These are phyloP conservation scores for Colletotrichum sidae DNA, from an alignment of 2,329 filamentous ascomycete genomes.

Conservation along the genomic window DNA sequence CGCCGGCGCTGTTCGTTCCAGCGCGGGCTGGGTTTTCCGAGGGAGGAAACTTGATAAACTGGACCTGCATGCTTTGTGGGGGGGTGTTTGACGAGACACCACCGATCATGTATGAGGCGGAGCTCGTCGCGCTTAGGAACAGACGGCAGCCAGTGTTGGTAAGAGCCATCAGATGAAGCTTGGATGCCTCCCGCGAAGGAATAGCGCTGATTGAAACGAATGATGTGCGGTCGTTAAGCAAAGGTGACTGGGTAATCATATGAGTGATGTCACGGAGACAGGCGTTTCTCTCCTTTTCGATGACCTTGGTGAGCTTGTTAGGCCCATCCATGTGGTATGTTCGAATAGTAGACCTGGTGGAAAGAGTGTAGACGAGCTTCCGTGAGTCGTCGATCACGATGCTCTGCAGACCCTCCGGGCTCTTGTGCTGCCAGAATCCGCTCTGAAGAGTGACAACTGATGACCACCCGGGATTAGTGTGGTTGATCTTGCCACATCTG, in stretches of 20 bases:
- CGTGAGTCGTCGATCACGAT: conserved; percentile 91
- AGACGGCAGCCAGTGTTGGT: conserved; percentile 92
- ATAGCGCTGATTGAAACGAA: conserved; percentile 92
- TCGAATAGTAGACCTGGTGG: conserved; percentile 86
- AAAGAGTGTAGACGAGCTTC: conserved; percentile 91
- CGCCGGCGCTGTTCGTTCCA: conserved; percentile 42
- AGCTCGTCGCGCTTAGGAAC: conserved; percentile 90
- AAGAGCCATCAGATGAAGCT: conserved; percentile 89
- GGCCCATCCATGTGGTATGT: conserved; percentile 86
- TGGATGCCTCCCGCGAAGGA: conserved; percentile 79
- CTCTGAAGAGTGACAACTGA: conserved; percentile 67
- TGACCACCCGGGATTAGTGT: conserved; percentile 80
- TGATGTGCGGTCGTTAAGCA: conserved; percentile 76
- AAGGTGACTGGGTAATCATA: conserved; percentile 79
- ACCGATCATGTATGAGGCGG: conserved; percentile 73
- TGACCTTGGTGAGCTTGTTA: conserved; percentile 71
- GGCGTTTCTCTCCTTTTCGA: conserved; percentile 72
- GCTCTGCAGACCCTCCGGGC: conserved; percentile 75
- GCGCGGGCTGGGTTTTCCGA: conserved; percentile 51
- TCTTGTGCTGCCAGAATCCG: conserved; percentile 62
- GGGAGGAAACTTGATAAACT: conserved; percentile 95
- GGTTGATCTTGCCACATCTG: conserved; percentile 88
- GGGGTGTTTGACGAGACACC: conserved; percentile 75
- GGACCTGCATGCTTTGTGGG: conserved; percentile 96
- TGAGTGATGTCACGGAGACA: conserved; percentile 83